Conservation (phyloP, 2,329 filamentous ascomycete species). For the Hypoxylon sp. region DNA sequence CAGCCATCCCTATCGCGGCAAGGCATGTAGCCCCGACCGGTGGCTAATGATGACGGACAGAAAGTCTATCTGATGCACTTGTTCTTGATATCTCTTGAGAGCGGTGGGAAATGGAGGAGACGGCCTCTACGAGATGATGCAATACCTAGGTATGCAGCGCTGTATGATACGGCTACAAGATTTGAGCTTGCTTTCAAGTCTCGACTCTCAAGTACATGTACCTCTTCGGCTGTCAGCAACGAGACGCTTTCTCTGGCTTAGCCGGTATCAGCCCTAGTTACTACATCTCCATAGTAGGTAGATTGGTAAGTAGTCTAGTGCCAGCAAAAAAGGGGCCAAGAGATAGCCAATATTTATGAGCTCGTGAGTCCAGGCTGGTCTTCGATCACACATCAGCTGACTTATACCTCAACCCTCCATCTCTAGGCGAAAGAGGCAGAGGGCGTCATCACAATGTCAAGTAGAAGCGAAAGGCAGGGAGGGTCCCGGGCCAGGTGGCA, state of each 20-base stretch:
- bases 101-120: not conserved
- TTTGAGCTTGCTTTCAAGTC: not conserved
- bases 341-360: slow-evolving; percentile 15
- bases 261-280: not conserved
- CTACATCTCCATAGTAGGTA: no score
- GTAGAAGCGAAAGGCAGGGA: slow-evolving; percentile 10
- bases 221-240: not conserved
- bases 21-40: not conserved
- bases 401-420: slow-evolving; percentile 11
- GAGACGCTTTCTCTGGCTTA: not conserved
- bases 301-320: no score
- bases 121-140: slow-evolving; percentile 17
- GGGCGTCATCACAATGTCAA: slow-evolving; percentile 17
- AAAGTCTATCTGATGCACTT: slow-evolving; percentile 1
- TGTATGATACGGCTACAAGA: slow-evolving; percentile 10
- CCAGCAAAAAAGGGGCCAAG: not conserved
- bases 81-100: not conserved
- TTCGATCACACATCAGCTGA: slow-evolving; percentile 26
- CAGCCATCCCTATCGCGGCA: not conserved
- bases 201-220: not conserved
- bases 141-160: slow-evolving; percentile 17
- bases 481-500: slow-evolving; percentile 23
- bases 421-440: not conserved
- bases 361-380: slow-evolving; percentile 11
- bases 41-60: not conserved